phyloP scores from a whole-genome alignment of 169 alveolate genomes.

The Perkinsus olseni region DNA sequence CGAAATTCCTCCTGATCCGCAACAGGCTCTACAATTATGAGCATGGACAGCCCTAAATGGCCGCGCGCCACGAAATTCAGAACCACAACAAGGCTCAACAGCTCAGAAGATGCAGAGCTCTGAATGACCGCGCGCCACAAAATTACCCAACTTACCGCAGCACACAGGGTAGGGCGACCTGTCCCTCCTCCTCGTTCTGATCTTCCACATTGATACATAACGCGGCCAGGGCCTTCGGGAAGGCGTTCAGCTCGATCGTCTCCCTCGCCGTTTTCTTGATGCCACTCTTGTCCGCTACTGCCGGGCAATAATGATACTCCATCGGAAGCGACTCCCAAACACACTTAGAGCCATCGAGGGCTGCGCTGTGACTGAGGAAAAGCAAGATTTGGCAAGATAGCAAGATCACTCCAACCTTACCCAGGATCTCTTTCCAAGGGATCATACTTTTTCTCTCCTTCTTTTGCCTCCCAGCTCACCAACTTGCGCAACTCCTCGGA shows the following conservation, averaged over 20 bases:
- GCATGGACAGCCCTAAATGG: too few species aligned
- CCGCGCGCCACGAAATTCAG: too few species aligned
- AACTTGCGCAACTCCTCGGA: background rate
- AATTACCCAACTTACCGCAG: background rate
- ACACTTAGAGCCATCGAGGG: background rate
- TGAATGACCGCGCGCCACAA: background rate
- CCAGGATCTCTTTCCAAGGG: background rate
- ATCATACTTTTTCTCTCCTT: background rate
- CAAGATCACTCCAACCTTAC: too few species aligned
- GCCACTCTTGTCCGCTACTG: background rate
- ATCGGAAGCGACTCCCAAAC: background rate
- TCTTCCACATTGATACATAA: background rate
- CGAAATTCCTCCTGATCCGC: too few species aligned
- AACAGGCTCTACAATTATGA: too few species aligned
- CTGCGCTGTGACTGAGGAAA: background rate
- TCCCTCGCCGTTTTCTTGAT: background rate
- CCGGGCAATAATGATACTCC: background rate
- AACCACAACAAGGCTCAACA: too few species aligned
- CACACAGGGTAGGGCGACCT: background rate
- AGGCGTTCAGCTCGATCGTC: background rate
- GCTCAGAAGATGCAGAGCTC: too few species aligned
- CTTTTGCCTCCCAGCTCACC: background rate
- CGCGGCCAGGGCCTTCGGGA: background rate
- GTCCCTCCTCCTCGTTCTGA: background rate
- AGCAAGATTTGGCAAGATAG: too few species aligned